Conservation (phyloP, 805 yeast genomes). For the Teunomyces pallodes region DNA sequence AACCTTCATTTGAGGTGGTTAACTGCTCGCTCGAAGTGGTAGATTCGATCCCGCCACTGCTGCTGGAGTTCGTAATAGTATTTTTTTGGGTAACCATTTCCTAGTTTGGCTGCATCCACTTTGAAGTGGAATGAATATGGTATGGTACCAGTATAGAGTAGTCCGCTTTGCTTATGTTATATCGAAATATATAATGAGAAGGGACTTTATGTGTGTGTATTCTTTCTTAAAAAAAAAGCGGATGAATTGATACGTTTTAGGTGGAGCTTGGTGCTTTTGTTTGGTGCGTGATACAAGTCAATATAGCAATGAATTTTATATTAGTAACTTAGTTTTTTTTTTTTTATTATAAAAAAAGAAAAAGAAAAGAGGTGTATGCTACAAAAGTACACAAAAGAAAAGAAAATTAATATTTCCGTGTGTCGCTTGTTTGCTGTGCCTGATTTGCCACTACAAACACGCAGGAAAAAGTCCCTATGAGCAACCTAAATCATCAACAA, state of each 20-base stretch:
- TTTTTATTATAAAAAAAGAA: neutral
- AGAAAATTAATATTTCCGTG: neutral
- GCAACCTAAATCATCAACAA: too few species aligned
- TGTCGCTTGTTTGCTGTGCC: neutral
- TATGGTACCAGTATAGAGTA: neutral
- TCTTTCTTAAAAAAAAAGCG: too few species aligned
- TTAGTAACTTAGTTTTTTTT: neutral
- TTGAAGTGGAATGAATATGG: neutral
- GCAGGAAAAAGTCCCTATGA: too few species aligned
- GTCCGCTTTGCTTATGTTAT: neutral
- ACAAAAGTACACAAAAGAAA: neutral
- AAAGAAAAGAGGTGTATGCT: neutral
- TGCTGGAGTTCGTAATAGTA: neutral
- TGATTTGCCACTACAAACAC: too few species aligned
- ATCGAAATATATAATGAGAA: conserved; percentile 3
- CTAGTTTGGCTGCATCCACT: neutral
- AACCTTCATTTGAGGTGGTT: neutral
- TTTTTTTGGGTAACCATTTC: neutral
- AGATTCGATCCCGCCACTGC: neutral
- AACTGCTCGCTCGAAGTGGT: neutral
- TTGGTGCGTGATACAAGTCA: too few species aligned
- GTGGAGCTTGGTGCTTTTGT: too few species aligned
- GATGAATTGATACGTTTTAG: too few species aligned
- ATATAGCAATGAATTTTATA: neutral
- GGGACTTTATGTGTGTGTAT: neutral